A percentile compares a stretch with the other conserved stretches of the same genome.
Conservation (phyloP, 495 filamentous ascomycete species). For the Alectoria sarmentosa region DNA sequence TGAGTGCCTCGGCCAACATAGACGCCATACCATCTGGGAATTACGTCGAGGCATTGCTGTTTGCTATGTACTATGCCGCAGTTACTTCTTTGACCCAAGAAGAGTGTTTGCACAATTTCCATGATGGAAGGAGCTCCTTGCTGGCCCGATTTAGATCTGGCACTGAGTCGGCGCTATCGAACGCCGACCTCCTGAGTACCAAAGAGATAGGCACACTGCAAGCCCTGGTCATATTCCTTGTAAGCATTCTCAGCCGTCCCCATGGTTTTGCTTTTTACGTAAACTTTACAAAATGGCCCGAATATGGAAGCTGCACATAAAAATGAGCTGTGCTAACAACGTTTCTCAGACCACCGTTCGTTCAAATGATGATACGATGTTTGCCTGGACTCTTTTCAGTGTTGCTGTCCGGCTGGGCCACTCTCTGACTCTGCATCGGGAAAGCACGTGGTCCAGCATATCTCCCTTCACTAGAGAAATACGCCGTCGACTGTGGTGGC, state of each 20-base stretch:
- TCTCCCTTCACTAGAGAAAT: constrained; percentile 53
- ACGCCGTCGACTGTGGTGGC: constrained; percentile 71
- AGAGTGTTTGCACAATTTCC: constrained; percentile 37
- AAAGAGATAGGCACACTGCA: constrained; percentile 40
- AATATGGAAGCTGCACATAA: neutral
- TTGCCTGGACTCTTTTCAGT: constrained; percentile 29
- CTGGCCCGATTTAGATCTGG: constrained; percentile 38
- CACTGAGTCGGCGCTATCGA: constrained; percentile 39
- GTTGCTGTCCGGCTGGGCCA: constrained; percentile 56
- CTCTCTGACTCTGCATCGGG: constrained; percentile 58
- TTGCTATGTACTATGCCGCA: constrained; percentile 54
- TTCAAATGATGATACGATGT: constrained; percentile 32
- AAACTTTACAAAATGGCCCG: neutral
- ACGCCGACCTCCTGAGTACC: constrained; percentile 41
- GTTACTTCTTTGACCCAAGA: constrained; percentile 52
- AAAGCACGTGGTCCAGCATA: constrained; percentile 30
- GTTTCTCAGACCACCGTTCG: constrained; percentile 11
- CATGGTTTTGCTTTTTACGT: neutral
- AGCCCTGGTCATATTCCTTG: constrained; percentile 39
- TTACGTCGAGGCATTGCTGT: constrained; percentile 49
- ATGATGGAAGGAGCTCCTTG: constrained; percentile 35
- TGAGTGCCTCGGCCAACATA: constrained; percentile 31
- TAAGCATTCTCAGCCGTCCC: constrained; percentile 12
- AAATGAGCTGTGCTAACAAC: neutral
- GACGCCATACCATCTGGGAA: constrained; percentile 30